These are phyloP conservation scores for Tilletia walkeri DNA, from an alignment of 1,284 basidiomycete species.

Conservation along the genomic window DNA sequence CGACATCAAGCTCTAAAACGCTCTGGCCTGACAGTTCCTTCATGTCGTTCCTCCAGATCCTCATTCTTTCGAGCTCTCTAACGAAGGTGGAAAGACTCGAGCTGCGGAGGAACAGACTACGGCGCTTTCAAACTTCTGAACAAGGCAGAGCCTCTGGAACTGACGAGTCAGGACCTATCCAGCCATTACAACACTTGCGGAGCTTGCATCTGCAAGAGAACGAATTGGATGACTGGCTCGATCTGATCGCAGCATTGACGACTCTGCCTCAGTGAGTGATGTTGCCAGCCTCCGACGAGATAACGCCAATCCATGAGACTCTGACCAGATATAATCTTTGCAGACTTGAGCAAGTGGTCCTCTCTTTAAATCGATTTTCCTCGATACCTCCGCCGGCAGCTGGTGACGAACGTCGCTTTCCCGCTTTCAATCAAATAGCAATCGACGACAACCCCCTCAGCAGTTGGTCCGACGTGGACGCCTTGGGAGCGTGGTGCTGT, in stretches of 20 bases:
- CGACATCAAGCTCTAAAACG: no score
- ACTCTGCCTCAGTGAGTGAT: constrained; percentile 62
- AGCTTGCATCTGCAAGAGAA: constrained; percentile 77
- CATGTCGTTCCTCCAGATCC: constrained; percentile 6
- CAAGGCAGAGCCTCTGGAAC: constrained; percentile 12
- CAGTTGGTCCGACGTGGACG: constrained; percentile 70
- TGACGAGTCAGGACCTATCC: no score
- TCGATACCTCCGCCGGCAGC: constrained; percentile 60
- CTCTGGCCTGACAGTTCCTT: no score
- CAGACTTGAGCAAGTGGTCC: constrained; percentile 67
- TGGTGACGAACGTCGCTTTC: constrained; percentile 36
- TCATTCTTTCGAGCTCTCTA: constrained; percentile 58
- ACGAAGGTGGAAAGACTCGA: constrained; percentile 68
- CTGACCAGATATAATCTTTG: neutral
- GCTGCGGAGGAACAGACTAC: constrained; percentile 69
- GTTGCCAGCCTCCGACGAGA: neutral
- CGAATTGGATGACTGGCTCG: constrained; percentile 65
- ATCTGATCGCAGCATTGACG: constrained; percentile 61
- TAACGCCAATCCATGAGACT: neutral
- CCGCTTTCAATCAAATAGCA: constrained; percentile 63
- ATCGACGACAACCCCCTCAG: constrained; percentile 67
- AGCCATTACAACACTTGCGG: constrained; percentile 56
- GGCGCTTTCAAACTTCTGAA: neutral
- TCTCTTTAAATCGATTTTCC: constrained; percentile 67
- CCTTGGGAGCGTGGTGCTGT: constrained; percentile 6